Base-by-base conservation (phyloP, 163 green algal genomes). In the Scenedesmus sp. region DNA sequence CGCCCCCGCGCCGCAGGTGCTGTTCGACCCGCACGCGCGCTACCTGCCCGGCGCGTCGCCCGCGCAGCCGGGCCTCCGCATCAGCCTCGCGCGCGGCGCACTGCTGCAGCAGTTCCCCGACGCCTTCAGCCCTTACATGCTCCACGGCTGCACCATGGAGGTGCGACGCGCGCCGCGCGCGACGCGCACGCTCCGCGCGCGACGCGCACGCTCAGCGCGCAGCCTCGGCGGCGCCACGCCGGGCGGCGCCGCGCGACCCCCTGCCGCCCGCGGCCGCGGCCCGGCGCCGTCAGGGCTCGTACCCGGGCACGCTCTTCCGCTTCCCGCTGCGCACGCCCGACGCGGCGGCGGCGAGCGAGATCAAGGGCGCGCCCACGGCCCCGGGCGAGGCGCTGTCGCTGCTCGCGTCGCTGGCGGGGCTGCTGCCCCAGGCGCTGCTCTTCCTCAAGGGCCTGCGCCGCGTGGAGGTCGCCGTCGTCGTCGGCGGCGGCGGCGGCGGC, bases 71-170 rank as follows among this genome's bases (percentile, higher is more conserved):
- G 87, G 85, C 33, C 77, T 90, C 29, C 75, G 89, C 11, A 81
- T 95, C 28, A 92, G 91, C 63, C 91, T 95, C 33, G 80, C 74
- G 22, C 89, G 93, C 47, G 77, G 83, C n/a, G 79, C 85, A 48
- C 70, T 96, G 60, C 60, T 88, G 39, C 50, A 36, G 22, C 89
- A 93, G 84, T 96, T 96, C 73, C 91, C 91, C 1, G 90, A 94
- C 70, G 84, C 91, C 15, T 90, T 92, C 60, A 24, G 62, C 54
- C 89, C 90, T 18, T 94, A 89, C 80, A 80, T 75, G 3, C 84
- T 88, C 50, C 93, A 92, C 78, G 88, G 89, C 14, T 94, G 91
- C 86, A 84, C 33, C 29, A 73, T 87, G 42, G 66, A 77, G 45
- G 58, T 77, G 44, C 45, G 60, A 5, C 9, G 6, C 9, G 53